Percentiles rank a stretch among this genome's conserved stretches.
These are phyloP conservation scores for Botryotinia narcissicola DNA, from an alignment of 2,329 filamentous ascomycete species.

Conservation along the genomic window DNA sequence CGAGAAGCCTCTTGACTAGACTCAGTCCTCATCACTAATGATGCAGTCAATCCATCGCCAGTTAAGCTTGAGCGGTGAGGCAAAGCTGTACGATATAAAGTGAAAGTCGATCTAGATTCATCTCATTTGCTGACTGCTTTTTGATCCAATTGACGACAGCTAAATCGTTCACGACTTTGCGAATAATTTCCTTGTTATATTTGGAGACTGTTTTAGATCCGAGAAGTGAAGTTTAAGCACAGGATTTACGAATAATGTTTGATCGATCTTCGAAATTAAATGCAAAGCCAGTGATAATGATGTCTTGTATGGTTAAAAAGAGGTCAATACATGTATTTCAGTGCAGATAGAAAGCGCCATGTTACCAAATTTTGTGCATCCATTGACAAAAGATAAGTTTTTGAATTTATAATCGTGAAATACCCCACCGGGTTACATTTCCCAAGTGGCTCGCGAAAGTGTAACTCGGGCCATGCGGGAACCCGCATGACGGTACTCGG, in stretches of 20 bases:
- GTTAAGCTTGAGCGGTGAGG: too few relatives aligned
- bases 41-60: too few relatives aligned
- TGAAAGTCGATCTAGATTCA: neutral
- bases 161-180: neutral
- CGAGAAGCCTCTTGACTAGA: too few relatives aligned
- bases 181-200: neutral
- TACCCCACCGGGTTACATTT: neutral
- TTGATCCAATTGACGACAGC: neutral
- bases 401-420: neutral
- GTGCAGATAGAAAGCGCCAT: neutral
- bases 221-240: neutral
- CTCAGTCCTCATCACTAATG: too few relatives aligned
- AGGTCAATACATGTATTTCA: neutral
- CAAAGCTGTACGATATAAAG: too few relatives aligned
- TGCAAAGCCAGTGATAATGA: neutral
- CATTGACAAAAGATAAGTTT: neutral
- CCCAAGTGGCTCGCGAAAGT: neutral
- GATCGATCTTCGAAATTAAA: neutral
- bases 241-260: slow-evolving; percentile 32
- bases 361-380: neutral
- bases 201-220: rapidly evolving
- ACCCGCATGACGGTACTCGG: neutral
- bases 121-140: neutral
- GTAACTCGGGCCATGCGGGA: neutral
- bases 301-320: neutral